Percentiles rank a stretch among this genome's conserved stretches.
These are phyloP conservation scores for Dictyostelium gargantuum DNA, from an alignment of 208 protist genomes.

Conservation along the genomic window DNA sequence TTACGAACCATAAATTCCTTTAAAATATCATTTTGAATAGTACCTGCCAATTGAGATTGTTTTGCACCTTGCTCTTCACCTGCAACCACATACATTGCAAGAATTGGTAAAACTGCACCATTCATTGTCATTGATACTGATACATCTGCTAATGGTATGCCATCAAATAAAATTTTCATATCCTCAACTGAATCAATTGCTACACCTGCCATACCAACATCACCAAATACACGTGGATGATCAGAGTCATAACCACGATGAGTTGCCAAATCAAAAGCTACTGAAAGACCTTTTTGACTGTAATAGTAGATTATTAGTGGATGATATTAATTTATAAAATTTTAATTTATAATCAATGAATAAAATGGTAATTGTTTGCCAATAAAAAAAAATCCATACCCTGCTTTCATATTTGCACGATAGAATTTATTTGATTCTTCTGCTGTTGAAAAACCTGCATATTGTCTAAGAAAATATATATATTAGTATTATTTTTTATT, in stretches of 20 bases:
- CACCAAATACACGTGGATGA: slow-evolving; percentile 92
- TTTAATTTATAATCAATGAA: too few species aligned
- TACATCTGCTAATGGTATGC: slow-evolving; percentile 94
- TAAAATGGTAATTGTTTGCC: too few species aligned
- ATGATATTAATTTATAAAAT: too few species aligned
- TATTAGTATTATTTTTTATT: too few species aligned
- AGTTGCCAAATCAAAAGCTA: slow-evolving; percentile 96
- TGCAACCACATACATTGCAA: slow-evolving; percentile 95
- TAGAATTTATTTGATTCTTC: slow-evolving; percentile 97
- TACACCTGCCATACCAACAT: slow-evolving; percentile 97
- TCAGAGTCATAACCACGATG: slow-evolving; percentile 97
- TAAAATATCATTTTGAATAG: slow-evolving; percentile 98
- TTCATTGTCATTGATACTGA: slow-evolving; percentile 98
- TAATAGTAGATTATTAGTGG: too few species aligned
- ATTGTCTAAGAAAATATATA: too few species aligned
- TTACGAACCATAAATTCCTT: slow-evolving; percentile 98
- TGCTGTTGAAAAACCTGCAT: slow-evolving; percentile 93
- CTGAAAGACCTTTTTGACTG: slow-evolving; percentile 93
- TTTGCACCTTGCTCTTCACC: slow-evolving; percentile 93
- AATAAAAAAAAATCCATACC: too few species aligned
- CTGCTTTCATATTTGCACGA: slow-evolving; percentile 88
- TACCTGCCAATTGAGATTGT: slow-evolving; percentile 91
- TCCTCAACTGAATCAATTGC: slow-evolving; percentile 93
- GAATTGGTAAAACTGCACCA: slow-evolving; percentile 94
- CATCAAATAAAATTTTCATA: slow-evolving; percentile 90